Evolutionary conservation across 805 yeast species (phyloP).

Genomic region (Starmerella scarabaei): DNA sequence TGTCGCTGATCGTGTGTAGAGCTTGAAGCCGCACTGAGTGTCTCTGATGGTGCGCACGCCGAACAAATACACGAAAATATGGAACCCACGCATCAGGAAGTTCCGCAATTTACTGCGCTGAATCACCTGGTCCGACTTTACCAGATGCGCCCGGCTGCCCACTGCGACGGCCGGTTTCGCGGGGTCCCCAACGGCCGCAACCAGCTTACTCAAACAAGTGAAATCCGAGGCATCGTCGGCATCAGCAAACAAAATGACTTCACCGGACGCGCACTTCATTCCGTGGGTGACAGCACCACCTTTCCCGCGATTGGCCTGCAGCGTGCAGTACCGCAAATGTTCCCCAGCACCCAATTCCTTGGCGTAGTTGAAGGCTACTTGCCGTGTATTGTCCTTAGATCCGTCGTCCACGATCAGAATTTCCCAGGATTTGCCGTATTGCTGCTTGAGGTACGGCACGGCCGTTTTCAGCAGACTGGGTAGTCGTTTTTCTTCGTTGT

Average conservation of each 20-base stretch:
- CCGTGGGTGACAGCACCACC: conserved; percentile 98
- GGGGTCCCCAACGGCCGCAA: conserved; percentile 28
- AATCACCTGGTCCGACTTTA: conserved; percentile 91
- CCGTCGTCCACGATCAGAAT: conserved; percentile 87
- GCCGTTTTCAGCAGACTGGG: conserved; percentile 30
- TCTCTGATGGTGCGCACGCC: conserved; percentile 81
- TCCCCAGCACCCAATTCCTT: conserved; percentile 41
- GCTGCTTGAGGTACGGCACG: conserved; percentile 37
- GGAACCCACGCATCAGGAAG: conserved; percentile 85
- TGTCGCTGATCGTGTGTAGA: conserved; percentile 65
- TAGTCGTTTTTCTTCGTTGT: conserved; percentile 68
- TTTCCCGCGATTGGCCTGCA: conserved; percentile 75
- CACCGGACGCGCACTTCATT: conserved; percentile 58
- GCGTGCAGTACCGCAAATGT: conserved; percentile 53
- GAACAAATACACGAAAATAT: conserved; percentile 70
- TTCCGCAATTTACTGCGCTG: conserved; percentile 78
- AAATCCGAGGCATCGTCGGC: conserved; percentile 95
- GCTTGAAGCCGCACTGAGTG: conserved; percentile 95
- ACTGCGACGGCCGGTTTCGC: conserved; percentile 51
- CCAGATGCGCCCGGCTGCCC: conserved; percentile 96
- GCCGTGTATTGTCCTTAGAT: conserved; percentile 65
- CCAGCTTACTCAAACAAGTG: conserved; percentile 45
- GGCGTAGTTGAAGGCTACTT: conserved; percentile 53
- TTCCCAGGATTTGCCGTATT: conserved; percentile 42
- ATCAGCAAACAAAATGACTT: conserved; percentile 74